Evolutionary conservation across 768 basidiomycete species (phyloP), one percentile per base, ranked within the genome.

Genomic region (Tephrocybe sp.): DNA sequence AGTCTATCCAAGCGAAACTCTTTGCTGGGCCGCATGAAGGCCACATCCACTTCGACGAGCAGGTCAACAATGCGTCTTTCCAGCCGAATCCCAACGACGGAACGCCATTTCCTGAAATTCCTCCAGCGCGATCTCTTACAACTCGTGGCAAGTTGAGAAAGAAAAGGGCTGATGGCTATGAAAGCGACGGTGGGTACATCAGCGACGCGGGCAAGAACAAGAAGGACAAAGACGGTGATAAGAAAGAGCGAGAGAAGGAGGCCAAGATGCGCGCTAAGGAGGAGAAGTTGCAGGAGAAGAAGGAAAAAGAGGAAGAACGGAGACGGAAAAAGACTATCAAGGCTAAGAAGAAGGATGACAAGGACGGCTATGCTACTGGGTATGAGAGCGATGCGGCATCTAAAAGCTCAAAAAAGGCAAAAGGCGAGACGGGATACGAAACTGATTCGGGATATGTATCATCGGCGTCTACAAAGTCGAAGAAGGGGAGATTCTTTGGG

Each of bases 151-250:
- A 75, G 51, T 56, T 74, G 33, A 73, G 66, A 60, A 79, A 77
- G 62, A 69, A 74, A 50, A 58, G 63, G 37, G 65, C 55, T 16
- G 77, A 75, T 56, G 79, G 76, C 2, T 74, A 80, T 55, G 79
- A 80, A 39, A 78, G 75, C 52, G 79, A 80, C 50, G 76, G 72
- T 3, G 78, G 73, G 1, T 76, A 79, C 56, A 52, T 76, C 30
- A 79, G 76, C 43, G 78, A 79, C 37, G 59, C 57, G n/a, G 69
- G 63, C 18, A 57, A 47, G 63, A 68, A 60, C 61, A 66, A 60
- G 50, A 60, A 64, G 56, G 50, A 52, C 8, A 57, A 57, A 38
- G 49, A 48, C 7, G 49, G 42, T 37, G 53, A 37, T 34, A 60
- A 60, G 47, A 72, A 70, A 55, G 59, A 65, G 24, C 56, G 51